A percentile compares a stretch with the other conserved stretches of the same genome.
phyloP scores from a whole-genome alignment of 73 alveolate species.

The Tetrahymena borealis region DNA sequence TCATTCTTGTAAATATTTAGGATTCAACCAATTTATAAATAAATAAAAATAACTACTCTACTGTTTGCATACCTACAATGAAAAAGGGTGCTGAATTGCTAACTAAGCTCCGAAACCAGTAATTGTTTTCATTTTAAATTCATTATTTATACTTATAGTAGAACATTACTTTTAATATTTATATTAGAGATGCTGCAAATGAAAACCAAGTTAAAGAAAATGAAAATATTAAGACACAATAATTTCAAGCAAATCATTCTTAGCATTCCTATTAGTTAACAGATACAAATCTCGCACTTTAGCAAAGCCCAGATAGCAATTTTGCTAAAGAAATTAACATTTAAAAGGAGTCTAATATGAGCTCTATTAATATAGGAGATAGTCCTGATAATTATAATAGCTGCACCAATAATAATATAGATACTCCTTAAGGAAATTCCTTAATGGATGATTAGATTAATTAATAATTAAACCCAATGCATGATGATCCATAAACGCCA shows the following conservation, averaged over 20 bases:
- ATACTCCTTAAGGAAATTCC: neutral
- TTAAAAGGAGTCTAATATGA: neutral
- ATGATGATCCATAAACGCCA: neutral
- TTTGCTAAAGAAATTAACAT: neutral
- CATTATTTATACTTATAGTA: too few relatives aligned
- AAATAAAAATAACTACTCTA: too few relatives aligned
- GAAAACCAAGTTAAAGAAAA: neutral
- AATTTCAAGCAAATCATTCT: neutral
- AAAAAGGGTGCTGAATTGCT: too few relatives aligned
- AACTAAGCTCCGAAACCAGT: too few relatives aligned
- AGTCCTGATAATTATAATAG: neutral
- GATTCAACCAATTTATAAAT: too few relatives aligned
- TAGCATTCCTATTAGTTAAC: neutral
- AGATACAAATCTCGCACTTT: neutral
- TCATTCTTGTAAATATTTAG: too few relatives aligned
- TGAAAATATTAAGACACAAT: neutral
- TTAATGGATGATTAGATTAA: neutral
- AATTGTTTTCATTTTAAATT: too few relatives aligned
- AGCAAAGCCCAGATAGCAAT: neutral
- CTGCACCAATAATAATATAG: neutral
- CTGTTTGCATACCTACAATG: too few relatives aligned
- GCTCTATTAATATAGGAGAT: neutral
- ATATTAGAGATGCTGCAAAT: neutral
- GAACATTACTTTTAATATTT: neutral
- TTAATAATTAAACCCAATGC: neutral